Evolutionary conservation across 306 rosid species (phyloP).

Genomic region (Pachyrhizus erosus): DNA sequence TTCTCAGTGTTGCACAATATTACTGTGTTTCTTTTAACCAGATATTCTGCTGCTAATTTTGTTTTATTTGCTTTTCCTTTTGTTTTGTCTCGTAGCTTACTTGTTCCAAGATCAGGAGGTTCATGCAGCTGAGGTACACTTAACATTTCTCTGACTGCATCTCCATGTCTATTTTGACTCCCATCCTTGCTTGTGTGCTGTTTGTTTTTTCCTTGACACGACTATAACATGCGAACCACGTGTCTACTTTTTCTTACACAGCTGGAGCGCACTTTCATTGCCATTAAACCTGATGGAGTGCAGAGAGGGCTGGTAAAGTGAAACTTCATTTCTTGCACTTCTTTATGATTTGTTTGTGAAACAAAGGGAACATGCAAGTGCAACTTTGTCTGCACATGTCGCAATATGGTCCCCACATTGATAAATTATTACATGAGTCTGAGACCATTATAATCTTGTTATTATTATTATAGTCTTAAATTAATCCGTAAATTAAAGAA

Average conservation of each 20-base stretch:
- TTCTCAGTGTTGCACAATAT: slow-evolving; percentile 22
- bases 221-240: slow-evolving; percentile 5
- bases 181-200: background rate
- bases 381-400: slow-evolving; percentile 12
- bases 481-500: too few relatives aligned
- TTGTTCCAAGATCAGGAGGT: slow-evolving; percentile 91
- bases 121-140: slow-evolving; percentile 88
- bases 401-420: background rate
- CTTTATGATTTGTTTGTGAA: slow-evolving; percentile 33
- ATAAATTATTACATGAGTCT: background rate
- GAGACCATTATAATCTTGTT: too few relatives aligned
- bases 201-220: slow-evolving; percentile 27
- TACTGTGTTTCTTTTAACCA: background rate
- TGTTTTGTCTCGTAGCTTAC: slow-evolving; percentile 63
- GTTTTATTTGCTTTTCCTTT: slow-evolving; percentile 25
- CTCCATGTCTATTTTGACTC: slow-evolving; percentile 20
- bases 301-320: slow-evolving; percentile 91
- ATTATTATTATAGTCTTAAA: too few relatives aligned
- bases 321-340: slow-evolving; percentile 32
- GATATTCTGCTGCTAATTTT: slow-evolving; percentile 14
- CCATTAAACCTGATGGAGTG: slow-evolving; percentile 96
- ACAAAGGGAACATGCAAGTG: background rate
- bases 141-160: slow-evolving; percentile 1
- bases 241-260: slow-evolving; percentile 33
- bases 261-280: slow-evolving; percentile 92